Evolutionary conservation across 2,329 filamentous ascomycete genomes (phyloP).

Genomic region (Epichloe brachyelytri): DNA sequence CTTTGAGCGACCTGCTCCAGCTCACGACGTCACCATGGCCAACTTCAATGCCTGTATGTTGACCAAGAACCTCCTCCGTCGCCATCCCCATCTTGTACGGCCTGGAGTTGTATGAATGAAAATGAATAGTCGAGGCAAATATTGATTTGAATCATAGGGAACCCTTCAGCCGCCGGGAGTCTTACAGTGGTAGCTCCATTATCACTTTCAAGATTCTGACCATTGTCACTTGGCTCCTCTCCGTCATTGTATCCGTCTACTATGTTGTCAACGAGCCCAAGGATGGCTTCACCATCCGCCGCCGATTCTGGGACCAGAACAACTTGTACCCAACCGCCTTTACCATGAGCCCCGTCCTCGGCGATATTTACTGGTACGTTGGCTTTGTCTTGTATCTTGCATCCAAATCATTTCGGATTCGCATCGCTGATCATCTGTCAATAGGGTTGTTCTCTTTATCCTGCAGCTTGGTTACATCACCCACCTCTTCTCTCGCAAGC

Average conservation of each 20-base stretch:
- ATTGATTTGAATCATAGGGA: constrained; percentile 35
- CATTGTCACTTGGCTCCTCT: constrained; percentile 59
- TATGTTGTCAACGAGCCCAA: constrained; percentile 54
- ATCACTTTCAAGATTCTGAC: constrained; percentile 66
- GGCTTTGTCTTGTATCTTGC: background rate
- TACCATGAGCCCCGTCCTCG: constrained; percentile 52
- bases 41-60: constrained; percentile 8
- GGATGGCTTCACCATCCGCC: constrained; percentile 45
- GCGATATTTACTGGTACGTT: constrained; percentile 64
- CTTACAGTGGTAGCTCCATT: constrained; percentile 47
- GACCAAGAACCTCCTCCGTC: no score
- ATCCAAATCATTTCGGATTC: background rate
- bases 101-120: no score
- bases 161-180: constrained; percentile 62
- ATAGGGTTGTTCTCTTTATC: constrained; percentile 59
- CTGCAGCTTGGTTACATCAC: constrained; percentile 64
- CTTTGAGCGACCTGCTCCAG: background rate
- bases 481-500: constrained; percentile 59
- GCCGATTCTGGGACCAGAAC: constrained; percentile 67
- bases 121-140: background rate
- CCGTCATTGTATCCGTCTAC: constrained; percentile 60
- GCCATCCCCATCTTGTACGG: no score
- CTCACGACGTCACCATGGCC: constrained; percentile 6
- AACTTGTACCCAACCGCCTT: constrained; percentile 56
- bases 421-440: background rate